Evolutionary conservation across 495 filamentous ascomycete species (phyloP).

Genomic region (Trichoderma erinaceum): DNA sequence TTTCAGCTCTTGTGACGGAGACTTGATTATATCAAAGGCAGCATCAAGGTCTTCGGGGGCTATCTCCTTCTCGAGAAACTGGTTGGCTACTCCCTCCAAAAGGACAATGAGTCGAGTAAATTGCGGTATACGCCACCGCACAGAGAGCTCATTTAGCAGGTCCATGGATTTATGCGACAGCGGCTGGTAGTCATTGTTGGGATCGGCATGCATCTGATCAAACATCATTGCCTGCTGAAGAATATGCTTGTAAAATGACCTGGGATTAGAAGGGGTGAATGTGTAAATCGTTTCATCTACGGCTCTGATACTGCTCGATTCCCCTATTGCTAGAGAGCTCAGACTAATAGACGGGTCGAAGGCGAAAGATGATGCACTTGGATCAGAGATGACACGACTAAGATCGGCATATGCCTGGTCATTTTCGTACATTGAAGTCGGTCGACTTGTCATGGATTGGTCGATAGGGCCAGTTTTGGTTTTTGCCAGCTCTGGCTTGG

Average conservation of each 20-base stretch:
- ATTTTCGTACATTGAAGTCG: conserved; percentile 32
- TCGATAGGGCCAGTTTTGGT: conserved; percentile 32
- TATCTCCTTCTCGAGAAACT: conserved; percentile 82
- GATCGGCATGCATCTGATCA: conserved; percentile 45
- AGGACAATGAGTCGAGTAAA: conserved; percentile 76
- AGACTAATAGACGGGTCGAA: conserved; percentile 77
- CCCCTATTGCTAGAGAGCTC: conserved; percentile 59
- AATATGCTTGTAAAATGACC: conserved; percentile 72
- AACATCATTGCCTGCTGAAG: conserved; percentile 65
- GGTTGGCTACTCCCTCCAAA: conserved; percentile 76
- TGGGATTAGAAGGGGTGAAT: conserved; percentile 83
- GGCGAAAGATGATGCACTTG: conserved; percentile 47
- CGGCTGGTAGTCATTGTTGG: conserved; percentile 50
- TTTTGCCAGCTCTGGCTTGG: conserved; percentile 80
- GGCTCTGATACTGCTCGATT: conserved; percentile 43
- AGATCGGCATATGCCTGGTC: conserved; percentile 55
- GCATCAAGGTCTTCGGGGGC: conserved; percentile 72
- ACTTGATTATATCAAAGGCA: conserved; percentile 75
- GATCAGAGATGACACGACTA: conserved; percentile 43
- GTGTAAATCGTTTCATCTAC: conserved; percentile 60
- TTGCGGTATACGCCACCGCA: conserved; percentile 85
- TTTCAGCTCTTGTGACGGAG: conserved; percentile 52
- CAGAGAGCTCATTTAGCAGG: conserved; percentile 73
- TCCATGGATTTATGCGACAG: conserved; percentile 79
- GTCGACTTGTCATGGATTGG: conserved; percentile 42